Percentiles rank a stretch among this genome's conserved stretches.
These are phyloP conservation scores for Urtica urens DNA, from an alignment of 306 rosid species.

Conservation along the genomic window DNA sequence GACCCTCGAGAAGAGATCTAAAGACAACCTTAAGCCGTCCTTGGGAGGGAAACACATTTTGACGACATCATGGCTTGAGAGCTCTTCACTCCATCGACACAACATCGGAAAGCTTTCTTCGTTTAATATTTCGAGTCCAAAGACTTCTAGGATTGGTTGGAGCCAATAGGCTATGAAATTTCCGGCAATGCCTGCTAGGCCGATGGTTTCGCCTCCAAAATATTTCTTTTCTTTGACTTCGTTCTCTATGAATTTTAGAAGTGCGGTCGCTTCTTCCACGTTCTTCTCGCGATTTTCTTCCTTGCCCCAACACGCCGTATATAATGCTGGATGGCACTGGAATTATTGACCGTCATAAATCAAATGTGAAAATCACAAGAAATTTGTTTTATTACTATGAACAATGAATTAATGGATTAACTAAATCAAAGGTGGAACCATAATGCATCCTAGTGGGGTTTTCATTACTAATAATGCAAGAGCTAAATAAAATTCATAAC, in stretches of 20 bases:
- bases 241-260: not conserved
- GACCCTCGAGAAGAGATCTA: too few relatives aligned
- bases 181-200: slow-evolving; percentile 31
- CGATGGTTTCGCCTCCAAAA: slow-evolving; percentile 35
- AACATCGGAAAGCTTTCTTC: slow-evolving; percentile 32
- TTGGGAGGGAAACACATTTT: too few relatives aligned
- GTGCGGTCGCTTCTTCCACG: not conserved
- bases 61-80: slow-evolving; percentile 14
- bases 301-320: too few relatives aligned
- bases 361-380: too few relatives aligned
- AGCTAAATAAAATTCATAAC: too few relatives aligned
- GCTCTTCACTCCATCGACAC: slow-evolving; percentile 29
- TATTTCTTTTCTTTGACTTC: slow-evolving; percentile 31
- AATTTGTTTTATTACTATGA: too few relatives aligned
- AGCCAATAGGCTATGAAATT: slow-evolving; percentile 30
- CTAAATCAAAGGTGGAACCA: too few relatives aligned
- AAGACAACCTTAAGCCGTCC: too few relatives aligned
- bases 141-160: slow-evolving; percentile 24
- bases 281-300: not conserved
- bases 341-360: not conserved
- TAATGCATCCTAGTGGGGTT: too few relatives aligned
- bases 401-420: too few relatives aligned
- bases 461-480: too few relatives aligned
- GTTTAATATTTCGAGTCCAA: slow-evolving; percentile 11
- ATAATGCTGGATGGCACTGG: too few relatives aligned